These are phyloP conservation scores for Tetradesmus obliquus DNA, from an alignment of 139 green algal species.

Conservation along the genomic window DNA sequence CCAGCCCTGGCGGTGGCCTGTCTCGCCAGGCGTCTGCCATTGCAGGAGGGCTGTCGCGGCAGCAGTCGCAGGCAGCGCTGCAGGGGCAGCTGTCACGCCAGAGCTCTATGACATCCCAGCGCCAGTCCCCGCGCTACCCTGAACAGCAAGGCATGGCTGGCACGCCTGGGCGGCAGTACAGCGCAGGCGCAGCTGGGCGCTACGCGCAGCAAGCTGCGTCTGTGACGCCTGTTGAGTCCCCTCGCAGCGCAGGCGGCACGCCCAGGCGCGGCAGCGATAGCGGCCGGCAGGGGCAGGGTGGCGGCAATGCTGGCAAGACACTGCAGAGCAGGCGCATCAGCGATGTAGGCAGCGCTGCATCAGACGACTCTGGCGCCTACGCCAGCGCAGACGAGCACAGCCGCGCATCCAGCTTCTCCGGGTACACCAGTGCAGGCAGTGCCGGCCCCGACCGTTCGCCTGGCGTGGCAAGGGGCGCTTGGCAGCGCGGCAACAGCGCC, in stretches of 20 bases:
- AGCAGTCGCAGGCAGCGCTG: not conserved
- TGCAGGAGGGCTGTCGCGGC: not conserved
- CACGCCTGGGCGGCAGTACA: not conserved
- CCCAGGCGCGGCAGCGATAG: not conserved
- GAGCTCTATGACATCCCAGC: not conserved
- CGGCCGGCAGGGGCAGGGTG: not conserved
- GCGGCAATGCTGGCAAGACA: not conserved
- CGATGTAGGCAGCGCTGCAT: constrained; percentile 3
- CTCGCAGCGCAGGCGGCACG: constrained; percentile 1
- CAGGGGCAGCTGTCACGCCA: constrained; percentile 7
- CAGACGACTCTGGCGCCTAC: constrained; percentile 5
- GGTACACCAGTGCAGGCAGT: not conserved
- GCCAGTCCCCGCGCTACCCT: not conserved
- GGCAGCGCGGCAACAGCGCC: not conserved
- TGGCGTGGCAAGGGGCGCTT: not conserved
- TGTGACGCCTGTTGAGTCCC: not conserved
- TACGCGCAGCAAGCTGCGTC: constrained; percentile 3
- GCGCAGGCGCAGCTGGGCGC: not conserved
- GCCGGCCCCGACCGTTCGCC: not conserved
- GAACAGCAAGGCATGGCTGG: not conserved
- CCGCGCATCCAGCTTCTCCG: not conserved
- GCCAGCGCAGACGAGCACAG: constrained; percentile 24
- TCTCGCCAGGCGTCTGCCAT: not conserved
- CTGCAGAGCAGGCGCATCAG: constrained; percentile 21
- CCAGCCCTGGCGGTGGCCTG: not conserved